Conservation (phyloP, 2,329 filamentous ascomycete species). For the Aspergillus amoenus region DNA sequence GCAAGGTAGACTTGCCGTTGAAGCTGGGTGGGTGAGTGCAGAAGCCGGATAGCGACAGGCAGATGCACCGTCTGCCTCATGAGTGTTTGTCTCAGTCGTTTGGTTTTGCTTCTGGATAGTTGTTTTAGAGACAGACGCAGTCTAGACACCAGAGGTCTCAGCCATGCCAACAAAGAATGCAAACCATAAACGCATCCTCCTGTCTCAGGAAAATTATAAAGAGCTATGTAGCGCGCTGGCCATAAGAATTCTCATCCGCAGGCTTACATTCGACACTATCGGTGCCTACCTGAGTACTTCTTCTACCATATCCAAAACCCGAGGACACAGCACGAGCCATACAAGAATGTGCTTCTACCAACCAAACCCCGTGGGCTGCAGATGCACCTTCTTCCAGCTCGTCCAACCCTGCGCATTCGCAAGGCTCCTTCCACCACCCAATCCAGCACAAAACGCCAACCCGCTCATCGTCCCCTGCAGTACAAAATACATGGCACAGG, state of each 20-base stretch:
- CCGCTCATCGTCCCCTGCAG: slow-evolving; percentile 14
- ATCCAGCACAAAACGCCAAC: slow-evolving; percentile 11
- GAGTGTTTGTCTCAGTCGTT: slow-evolving; percentile 1
- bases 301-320: neutral
- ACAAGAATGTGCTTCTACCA: slow-evolving; percentile 18
- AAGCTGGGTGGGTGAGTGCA: neutral
- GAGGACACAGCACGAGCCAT: neutral
- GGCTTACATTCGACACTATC: neutral
- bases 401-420: slow-evolving; percentile 18
- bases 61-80: neutral
- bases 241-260: neutral
- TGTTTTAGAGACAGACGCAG: neutral
- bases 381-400: slow-evolving; percentile 20
- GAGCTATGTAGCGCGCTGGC: no score
- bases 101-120: neutral
- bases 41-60: neutral
- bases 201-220: neutral
- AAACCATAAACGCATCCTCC: neutral
- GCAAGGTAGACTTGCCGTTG: neutral
- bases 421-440: slow-evolving; percentile 5
- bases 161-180: slow-evolving; percentile 3
- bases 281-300: no score
- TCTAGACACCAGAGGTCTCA: neutral
- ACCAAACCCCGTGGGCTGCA: slow-evolving; percentile 20
- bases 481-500: neutral